A percentile compares a stretch with the other conserved stretches of the same genome.
Evolutionary conservation across 75 land plant species (phyloP).

Genomic region (Ceratopteris richardii): DNA sequence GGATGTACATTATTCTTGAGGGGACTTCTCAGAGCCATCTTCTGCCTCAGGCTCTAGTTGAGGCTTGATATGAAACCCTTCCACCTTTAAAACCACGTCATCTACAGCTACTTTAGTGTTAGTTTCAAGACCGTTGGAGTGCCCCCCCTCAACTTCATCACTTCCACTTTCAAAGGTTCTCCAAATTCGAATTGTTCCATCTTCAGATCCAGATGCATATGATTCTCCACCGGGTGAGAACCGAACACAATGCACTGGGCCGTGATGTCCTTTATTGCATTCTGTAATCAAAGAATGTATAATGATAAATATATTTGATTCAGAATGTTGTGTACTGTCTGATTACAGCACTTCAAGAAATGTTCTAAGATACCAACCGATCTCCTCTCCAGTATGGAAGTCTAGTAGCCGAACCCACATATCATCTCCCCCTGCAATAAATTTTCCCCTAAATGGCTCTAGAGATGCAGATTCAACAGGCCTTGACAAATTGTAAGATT

Average conservation of each 20-base stretch:
- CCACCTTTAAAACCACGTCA: constrained; percentile 54
- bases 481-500: constrained; percentile 80
- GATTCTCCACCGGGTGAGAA: constrained; percentile 94
- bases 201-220: constrained; percentile 93
- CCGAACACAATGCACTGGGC: constrained; percentile 91
- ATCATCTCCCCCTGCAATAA: constrained; percentile 92
- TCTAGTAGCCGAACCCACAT: constrained; percentile 96
- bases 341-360: neutral
- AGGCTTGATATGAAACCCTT: constrained; percentile 52
- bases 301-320: no score
- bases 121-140: constrained; percentile 26
- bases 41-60: constrained; percentile 36
- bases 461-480: constrained; percentile 87
- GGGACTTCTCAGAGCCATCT: neutral
- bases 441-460: constrained; percentile 77
- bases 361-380: constrained; percentile 35
- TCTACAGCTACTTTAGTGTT: constrained; percentile 45
- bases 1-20: no score
- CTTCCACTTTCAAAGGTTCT: constrained; percentile 43
- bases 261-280: constrained; percentile 96
- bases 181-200: constrained; percentile 94
- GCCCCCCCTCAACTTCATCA: constrained; percentile 14
- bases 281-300: constrained; percentile 33
- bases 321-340: neutral
- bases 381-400: constrained; percentile 87